Evolutionary conservation across 73 alveolate genomes (phyloP).

Genomic region (Paramecium sexaurelia): DNA sequence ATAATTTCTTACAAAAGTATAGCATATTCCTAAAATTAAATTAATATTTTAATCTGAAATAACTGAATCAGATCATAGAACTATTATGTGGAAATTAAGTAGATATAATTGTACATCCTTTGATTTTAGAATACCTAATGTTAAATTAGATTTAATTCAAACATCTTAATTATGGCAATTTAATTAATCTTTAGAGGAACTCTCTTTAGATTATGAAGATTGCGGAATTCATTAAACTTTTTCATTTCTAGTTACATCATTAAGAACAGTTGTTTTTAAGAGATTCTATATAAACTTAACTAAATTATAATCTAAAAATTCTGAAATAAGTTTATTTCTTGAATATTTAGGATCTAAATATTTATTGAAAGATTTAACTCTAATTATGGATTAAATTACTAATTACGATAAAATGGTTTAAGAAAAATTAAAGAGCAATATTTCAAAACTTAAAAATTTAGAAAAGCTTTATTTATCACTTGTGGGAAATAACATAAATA

Average conservation of each 20-base stretch:
- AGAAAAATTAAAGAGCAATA: not conserved
- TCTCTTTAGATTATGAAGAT: not conserved
- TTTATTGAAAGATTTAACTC: not conserved
- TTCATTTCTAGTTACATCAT: not conserved
- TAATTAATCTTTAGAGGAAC: not conserved
- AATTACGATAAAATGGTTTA: not conserved
- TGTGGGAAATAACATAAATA: not conserved
- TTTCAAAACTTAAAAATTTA: not conserved
- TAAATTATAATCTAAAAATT: not conserved
- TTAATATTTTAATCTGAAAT: not conserved
- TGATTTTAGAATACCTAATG: not conserved
- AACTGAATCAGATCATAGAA: constrained; percentile 4
- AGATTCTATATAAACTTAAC: not conserved
- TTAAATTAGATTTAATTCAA: not conserved
- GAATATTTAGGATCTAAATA: constrained; percentile 21
- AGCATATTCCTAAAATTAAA: not conserved
- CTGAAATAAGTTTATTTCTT: not conserved
- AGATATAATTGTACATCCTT: not conserved
- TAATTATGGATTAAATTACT: not conserved
- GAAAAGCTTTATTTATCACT: not conserved
- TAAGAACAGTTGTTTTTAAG: not conserved
- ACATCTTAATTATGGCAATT: not conserved
- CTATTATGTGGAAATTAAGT: not conserved
- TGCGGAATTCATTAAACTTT: not conserved
- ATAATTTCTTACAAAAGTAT: not conserved